Percentiles rank a stretch among this genome's conserved stretches.
Conservation (phyloP, 73 alveolate species). For the Paramecium biaurelia region DNA sequence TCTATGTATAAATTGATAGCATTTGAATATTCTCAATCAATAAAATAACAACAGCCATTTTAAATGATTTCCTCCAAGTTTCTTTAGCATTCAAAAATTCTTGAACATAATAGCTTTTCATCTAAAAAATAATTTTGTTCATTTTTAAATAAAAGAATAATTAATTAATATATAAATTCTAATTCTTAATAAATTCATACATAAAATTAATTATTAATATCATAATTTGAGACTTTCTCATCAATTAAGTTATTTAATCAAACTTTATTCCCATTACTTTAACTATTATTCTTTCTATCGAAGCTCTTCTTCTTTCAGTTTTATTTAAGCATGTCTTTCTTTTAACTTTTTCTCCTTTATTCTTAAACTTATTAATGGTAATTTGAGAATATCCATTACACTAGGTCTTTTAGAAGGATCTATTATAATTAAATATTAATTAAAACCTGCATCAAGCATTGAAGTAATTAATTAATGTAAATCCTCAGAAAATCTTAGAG, state of each 20-base stretch:
- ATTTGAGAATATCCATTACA: slow-evolving; percentile 74
- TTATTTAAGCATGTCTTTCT: slow-evolving; percentile 77
- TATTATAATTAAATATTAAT: background rate
- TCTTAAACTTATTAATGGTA: slow-evolving; percentile 85
- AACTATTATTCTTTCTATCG: slow-evolving; percentile 33
- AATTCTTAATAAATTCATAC: background rate
- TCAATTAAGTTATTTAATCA: background rate
- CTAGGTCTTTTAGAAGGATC: slow-evolving; percentile 75
- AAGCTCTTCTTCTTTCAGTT: slow-evolving; percentile 84
- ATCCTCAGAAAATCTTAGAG: slow-evolving; percentile 78
- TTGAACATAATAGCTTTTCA: background rate
- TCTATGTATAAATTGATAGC: background rate
- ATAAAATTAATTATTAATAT: background rate
- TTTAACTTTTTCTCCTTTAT: slow-evolving; percentile 83
- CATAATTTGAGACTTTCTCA: background rate
- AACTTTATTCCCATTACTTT: background rate
- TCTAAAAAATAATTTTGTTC: background rate
- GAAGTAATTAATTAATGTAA: slow-evolving; percentile 74
- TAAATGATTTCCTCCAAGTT: background rate
- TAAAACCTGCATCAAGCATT: slow-evolving; percentile 74
- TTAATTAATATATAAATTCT: background rate
- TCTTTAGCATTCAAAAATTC: background rate
- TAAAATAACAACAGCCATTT: background rate
- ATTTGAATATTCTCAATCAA: slow-evolving; percentile 18
- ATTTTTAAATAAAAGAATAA: background rate